phyloP scores from a whole-genome alignment of 1,139 yeast species.

The Saccharomyces hybrid region DNA sequence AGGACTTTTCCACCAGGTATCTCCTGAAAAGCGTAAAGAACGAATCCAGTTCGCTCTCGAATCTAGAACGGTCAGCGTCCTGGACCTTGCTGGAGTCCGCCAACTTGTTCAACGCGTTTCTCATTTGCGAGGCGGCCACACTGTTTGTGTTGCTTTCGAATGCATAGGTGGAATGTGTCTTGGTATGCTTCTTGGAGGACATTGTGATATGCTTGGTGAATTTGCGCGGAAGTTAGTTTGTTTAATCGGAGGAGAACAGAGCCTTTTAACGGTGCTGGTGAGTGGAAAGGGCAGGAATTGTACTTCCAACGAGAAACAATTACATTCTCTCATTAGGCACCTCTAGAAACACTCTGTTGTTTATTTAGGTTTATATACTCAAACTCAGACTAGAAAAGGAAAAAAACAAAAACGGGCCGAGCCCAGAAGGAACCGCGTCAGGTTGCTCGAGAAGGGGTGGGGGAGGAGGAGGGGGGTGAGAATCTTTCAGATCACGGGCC shows the following conservation, averaged over 20 bases:
- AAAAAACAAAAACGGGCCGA: background rate
- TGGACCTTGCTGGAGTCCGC: slow-evolving; percentile 67
- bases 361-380: background rate
- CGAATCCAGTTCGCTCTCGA: slow-evolving; percentile 90
- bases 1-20: slow-evolving; percentile 81
- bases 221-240: background rate
- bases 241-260: background rate
- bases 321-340: background rate
- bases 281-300: background rate
- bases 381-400: background rate
- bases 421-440: background rate
- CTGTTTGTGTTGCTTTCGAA: slow-evolving; percentile 93
- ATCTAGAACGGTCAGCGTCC: slow-evolving; percentile 51
- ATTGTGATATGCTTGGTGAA: background rate
- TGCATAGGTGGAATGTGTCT: slow-evolving; percentile 65
- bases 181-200: slow-evolving; percentile 52
- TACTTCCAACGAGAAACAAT: background rate
- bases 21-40: slow-evolving; percentile 91
- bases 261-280: background rate
- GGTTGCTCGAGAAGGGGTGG: background rate
- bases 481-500: background rate
- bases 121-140: slow-evolving; percentile 96
- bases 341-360: background rate
- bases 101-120: slow-evolving; percentile 84
- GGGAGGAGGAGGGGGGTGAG: background rate